Percentiles rank a stretch among this genome's conserved stretches.
phyloP scores from a whole-genome alignment of 2,329 filamentous ascomycete species.

The Cyclaneusma minus region DNA sequence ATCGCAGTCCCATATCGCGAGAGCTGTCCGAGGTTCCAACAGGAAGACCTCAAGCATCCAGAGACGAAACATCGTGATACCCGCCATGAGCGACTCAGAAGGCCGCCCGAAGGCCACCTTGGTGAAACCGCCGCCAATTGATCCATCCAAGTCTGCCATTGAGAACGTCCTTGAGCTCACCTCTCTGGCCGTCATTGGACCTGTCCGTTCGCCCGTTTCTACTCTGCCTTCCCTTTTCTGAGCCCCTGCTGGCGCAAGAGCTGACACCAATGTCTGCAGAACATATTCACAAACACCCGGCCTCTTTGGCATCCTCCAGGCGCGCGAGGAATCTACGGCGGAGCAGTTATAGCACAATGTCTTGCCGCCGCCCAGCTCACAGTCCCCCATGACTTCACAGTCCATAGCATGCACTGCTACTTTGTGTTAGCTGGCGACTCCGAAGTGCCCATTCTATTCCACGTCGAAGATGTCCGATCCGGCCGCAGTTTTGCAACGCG shows the following conservation, averaged over 20 bases:
- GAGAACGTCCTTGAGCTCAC: constrained; percentile 84
- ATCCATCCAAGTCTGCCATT: constrained; percentile 61
- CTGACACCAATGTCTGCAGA: constrained; percentile 27
- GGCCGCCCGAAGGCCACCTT: constrained; percentile 41
- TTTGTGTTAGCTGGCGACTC: constrained; percentile 84
- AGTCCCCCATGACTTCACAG: constrained; percentile 62
- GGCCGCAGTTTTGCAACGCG: constrained; percentile 81
- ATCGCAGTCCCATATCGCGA: too few relatives aligned
- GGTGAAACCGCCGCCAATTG: constrained; percentile 58
- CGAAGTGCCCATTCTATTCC: constrained; percentile 78
- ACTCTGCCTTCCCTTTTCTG: constrained; percentile 1
- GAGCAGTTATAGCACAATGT: constrained; percentile 83
- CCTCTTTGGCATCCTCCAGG: constrained; percentile 85
- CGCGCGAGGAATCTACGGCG: constrained; percentile 86
- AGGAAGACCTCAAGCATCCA: too few relatives aligned
- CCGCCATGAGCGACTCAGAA: constrained; percentile 13
- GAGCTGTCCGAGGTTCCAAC: too few relatives aligned
- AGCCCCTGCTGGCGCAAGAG: neutral
- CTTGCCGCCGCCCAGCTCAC: constrained; percentile 80
- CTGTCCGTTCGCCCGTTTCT: constrained; percentile 32
- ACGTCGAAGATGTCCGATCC: constrained; percentile 86
- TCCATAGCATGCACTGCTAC: constrained; percentile 98
- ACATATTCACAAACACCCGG: constrained; percentile 90
- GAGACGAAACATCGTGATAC: too few relatives aligned
- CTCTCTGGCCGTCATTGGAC: constrained; percentile 59